Evolutionary conservation across 2,329 filamentous ascomycete species (phyloP).

Genomic region (Botrytis porri): DNA sequence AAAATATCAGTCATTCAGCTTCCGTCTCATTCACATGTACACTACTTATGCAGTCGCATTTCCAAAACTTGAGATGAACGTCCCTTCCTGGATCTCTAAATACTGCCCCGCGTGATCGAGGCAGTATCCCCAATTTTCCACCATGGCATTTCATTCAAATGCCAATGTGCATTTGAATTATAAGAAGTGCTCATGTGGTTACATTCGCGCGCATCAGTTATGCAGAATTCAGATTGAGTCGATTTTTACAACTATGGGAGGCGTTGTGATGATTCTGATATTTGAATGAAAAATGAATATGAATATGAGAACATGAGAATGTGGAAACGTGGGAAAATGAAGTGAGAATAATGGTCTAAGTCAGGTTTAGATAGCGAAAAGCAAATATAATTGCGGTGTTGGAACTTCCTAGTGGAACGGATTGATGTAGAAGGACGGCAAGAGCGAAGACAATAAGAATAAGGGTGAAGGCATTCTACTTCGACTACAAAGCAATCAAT

Average conservation of each 20-base stretch:
- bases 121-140: neutral
- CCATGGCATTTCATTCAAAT: neutral
- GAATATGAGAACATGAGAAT: neutral
- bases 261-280: neutral
- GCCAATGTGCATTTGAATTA: neutral
- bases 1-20: too few relatives aligned
- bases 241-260: neutral
- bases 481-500: neutral
- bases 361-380: too few relatives aligned
- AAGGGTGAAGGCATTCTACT: neutral
- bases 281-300: neutral
- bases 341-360: too few relatives aligned
- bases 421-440: neutral
- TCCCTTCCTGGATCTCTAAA: fast-evolving
- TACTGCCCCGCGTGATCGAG: neutral
- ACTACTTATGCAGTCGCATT: too few relatives aligned
- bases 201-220: neutral
- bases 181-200: neutral
- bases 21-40: neutral
- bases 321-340: too few relatives aligned
- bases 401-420: fast-evolving
- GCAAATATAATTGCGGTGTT: too few relatives aligned
- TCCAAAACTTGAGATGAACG: neutral
- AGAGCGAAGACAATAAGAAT: neutral
- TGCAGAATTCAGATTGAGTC: neutral